These are phyloP conservation scores for Flaveria brownii DNA, from an alignment of 129 eudicot species.

Conservation along the genomic window DNA sequence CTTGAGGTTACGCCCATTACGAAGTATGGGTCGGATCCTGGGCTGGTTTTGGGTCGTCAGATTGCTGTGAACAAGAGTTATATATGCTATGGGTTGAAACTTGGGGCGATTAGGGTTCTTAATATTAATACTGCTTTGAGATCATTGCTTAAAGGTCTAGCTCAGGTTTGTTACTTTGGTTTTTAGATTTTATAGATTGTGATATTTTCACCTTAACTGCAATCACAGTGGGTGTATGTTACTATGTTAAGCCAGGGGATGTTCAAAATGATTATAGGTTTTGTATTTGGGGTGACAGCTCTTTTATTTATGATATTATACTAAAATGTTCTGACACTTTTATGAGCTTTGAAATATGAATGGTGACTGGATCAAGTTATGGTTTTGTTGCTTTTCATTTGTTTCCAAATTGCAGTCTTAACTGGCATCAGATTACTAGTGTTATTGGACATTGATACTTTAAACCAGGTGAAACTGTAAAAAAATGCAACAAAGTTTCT, in stretches of 20 bases:
- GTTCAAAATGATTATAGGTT: neutral
- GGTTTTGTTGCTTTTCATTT: no score
- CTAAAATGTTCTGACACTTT: no score
- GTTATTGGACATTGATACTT: no score
- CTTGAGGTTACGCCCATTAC: conserved; percentile 98
- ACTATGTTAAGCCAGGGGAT: neutral
- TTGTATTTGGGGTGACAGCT: neutral
- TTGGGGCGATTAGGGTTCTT: conserved; percentile 88
- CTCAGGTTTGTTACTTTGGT: conserved; percentile 58
- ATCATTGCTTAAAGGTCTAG: conserved; percentile 83
- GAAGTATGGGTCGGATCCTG: conserved; percentile 92
- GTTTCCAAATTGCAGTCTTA: no score
- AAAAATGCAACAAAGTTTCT: no score
- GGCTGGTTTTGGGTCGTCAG: conserved; percentile 84
- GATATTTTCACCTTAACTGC: neutral
- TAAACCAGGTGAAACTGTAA: no score
- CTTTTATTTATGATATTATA: neutral
- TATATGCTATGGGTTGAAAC: conserved; percentile 89
- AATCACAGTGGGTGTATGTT: neutral
- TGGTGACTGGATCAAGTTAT: no score
- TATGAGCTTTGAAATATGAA: no score
- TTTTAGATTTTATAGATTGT: neutral
- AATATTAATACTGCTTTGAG: conserved; percentile 91
- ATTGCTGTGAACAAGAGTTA: conserved; percentile 92
- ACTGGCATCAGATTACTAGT: no score